Percentiles rank a stretch among this genome's conserved stretches.
These are phyloP conservation scores for Austropuccinia psidii DNA, from an alignment of 1,284 basidiomycete genomes.

Conservation along the genomic window DNA sequence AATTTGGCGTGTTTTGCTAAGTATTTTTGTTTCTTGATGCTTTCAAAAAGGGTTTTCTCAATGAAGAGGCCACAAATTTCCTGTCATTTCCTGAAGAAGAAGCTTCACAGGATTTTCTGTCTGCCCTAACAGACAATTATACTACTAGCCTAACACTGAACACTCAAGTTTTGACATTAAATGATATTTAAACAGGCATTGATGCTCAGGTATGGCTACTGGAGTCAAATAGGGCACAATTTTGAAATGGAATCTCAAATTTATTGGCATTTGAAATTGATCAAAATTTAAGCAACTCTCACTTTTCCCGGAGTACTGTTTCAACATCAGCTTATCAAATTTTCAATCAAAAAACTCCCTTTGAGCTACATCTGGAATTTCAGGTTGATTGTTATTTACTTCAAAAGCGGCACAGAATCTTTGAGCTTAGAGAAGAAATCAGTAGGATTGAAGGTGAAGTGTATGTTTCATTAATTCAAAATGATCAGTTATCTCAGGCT, in stretches of 20 bases:
- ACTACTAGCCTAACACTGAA: slow-evolving; percentile 21
- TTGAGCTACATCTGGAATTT: slow-evolving; percentile 12
- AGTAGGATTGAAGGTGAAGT: slow-evolving; percentile 35
- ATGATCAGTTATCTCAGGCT: slow-evolving; percentile 20
- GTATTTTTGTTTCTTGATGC: neutral
- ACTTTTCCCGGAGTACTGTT: neutral
- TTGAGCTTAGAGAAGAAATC: slow-evolving; percentile 31
- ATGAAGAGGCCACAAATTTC: slow-evolving; percentile 23
- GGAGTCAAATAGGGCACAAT: slow-evolving; percentile 23
- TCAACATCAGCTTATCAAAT: neutral
- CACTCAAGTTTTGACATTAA: neutral
- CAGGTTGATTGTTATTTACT: slow-evolving; percentile 35
- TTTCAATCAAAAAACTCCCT: neutral
- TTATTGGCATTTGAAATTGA: slow-evolving; percentile 35
- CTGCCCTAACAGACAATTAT: slow-evolving; percentile 13
- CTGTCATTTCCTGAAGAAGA: slow-evolving; percentile 28
- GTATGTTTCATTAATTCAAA: slow-evolving; percentile 27
- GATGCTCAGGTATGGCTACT: slow-evolving; percentile 36
- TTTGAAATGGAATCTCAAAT: slow-evolving; percentile 18
- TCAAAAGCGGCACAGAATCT: slow-evolving; percentile 2
- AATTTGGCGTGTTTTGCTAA: too few species aligned
- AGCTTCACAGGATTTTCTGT: neutral
- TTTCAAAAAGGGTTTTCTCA: slow-evolving; percentile 34
- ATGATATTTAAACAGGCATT: slow-evolving; percentile 35
- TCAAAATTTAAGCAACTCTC: neutral